Conservation (phyloP, 768 basidiomycete species). For the Wakefieldia striispora region DNA sequence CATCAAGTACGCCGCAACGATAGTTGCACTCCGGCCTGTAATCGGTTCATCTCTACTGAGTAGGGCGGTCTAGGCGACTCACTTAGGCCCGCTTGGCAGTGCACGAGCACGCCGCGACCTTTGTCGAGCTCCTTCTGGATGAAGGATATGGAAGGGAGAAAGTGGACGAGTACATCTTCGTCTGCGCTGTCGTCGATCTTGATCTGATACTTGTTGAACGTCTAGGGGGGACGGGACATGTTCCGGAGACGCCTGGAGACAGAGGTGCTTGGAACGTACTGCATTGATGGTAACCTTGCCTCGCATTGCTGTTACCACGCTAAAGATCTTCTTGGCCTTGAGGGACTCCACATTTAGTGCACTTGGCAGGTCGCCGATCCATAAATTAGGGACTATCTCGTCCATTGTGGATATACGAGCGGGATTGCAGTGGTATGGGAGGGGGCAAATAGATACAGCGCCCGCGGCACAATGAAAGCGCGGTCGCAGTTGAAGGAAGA, state of each 20-base stretch:
- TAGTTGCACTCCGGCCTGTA: slow-evolving; percentile 77
- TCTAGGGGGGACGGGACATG: slow-evolving; percentile 41
- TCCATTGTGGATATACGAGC: slow-evolving; percentile 48
- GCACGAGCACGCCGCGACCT: slow-evolving; percentile 76
- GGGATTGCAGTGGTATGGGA: background rate
- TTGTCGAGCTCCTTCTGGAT: slow-evolving; percentile 78
- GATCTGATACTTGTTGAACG: slow-evolving; percentile 77
- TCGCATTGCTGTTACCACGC: slow-evolving; percentile 71
- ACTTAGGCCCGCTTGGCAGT: slow-evolving; percentile 91
- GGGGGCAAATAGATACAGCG: background rate
- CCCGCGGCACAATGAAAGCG: background rate
- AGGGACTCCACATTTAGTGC: slow-evolving; percentile 62
- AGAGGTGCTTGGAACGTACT: slow-evolving; percentile 36
- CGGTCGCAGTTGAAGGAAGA: slow-evolving; percentile 1
- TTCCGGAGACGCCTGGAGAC: background rate
- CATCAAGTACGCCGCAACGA: slow-evolving; percentile 90
- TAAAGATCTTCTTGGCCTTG: slow-evolving; percentile 69
- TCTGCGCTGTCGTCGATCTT: slow-evolving; percentile 73
- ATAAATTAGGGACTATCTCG: slow-evolving; percentile 74
- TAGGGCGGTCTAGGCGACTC: slow-evolving; percentile 30
- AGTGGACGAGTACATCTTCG: slow-evolving; percentile 74
- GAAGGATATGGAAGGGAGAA: slow-evolving; percentile 79
- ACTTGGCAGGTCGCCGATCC: slow-evolving; percentile 80
- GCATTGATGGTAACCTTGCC: slow-evolving; percentile 65
- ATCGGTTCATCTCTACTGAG: slow-evolving; percentile 5